Evolutionary conservation across 176 grass and related monocot species (phyloP), one percentile per base, ranked within the genome.

Genomic region (Rhynchospora tenuis): DNA sequence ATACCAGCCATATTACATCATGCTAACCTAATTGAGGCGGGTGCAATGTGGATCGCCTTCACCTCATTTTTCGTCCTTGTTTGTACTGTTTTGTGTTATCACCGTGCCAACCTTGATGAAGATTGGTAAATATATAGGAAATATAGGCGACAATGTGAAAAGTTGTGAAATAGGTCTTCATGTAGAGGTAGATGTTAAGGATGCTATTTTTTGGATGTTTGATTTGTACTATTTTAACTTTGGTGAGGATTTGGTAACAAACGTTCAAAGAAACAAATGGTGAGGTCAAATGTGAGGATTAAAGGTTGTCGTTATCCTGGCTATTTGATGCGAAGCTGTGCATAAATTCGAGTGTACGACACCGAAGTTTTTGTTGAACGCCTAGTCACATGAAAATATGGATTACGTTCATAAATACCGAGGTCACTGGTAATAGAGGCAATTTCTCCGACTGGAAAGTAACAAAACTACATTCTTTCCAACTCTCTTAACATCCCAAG

Each of bases 31-130:
- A 98, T 98, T 11, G 95, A 98, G 82, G 91, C 87, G 0, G 95
- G 95, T 0, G 95, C 95, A 17, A 98, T 98, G 95, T 90, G 92
- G 84, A 98, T 98, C 51, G 90, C 94, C 81, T 98, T 98, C 86
- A 94, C 92, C 0, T 95, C 95, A 68, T 98, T 98, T 80, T 98
- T 98, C 86, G 95, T 98, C 62, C 92, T 98, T 67, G 87, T 93
- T 38, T 98, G 92, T 86, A 98, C 95, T 0, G 73, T 98, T 48
- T 38, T 98, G 64, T 98, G 92, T 86, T 95, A 87, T 84, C 92
- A 98, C 58, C 88, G 91, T 84, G 95, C 91, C 27, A 98, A 64
- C 51, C 86, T 93, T 31, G 95, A 98, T 54, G 95, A 98, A 51
- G 95, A 98, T 43, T 98, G 95, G 95, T 98, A 73, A 64, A 63